Percentiles rank a stretch among this genome's conserved stretches.
These are phyloP conservation scores for Penicillium argentinense DNA, from an alignment of 495 filamentous ascomycete genomes.

Conservation along the genomic window DNA sequence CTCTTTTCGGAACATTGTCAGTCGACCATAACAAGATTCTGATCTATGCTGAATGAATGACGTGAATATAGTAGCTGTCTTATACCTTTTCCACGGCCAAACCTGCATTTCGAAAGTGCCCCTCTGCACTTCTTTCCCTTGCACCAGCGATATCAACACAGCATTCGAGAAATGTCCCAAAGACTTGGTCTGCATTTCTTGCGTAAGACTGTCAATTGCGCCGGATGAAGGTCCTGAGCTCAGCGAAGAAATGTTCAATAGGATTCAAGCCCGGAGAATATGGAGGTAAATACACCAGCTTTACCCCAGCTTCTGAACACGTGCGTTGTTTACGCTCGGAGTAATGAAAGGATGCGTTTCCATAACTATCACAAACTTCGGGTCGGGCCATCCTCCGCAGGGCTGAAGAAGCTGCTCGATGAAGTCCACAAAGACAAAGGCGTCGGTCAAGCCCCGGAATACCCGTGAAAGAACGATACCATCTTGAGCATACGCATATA, in stretches of 20 bases:
- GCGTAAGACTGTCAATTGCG: conserved; percentile 15
- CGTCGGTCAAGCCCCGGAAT: conserved; percentile 39
- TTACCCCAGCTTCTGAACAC: too few relatives aligned
- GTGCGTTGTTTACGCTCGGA: too few relatives aligned
- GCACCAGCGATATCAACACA: conserved; percentile 27
- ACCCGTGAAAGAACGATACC: conserved; percentile 35
- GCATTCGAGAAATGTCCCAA: conserved; percentile 28
- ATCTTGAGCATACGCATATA: conserved; percentile 41
- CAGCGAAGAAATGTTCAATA: conserved; percentile 28
- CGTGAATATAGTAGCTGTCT: too few relatives aligned
- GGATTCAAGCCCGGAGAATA: conserved; percentile 31
- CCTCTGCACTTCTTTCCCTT: conserved; percentile 19
- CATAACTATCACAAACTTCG: conserved; percentile 41
- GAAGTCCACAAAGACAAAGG: conserved; percentile 39
- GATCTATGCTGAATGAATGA: too few relatives aligned
- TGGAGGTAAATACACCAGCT: too few relatives aligned
- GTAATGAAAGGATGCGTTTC: too few relatives aligned
- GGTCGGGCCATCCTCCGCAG: conserved; percentile 37
- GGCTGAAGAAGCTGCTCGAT: conserved; percentile 41
- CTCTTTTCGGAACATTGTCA: too few relatives aligned
- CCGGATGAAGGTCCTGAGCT: conserved; percentile 26
- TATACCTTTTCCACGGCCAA: too few relatives aligned
- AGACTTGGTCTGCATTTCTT: conserved; percentile 38
- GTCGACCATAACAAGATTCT: too few relatives aligned
- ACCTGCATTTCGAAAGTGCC: conserved; percentile 27